phyloP scores from a whole-genome alignment of 2,329 filamentous ascomycete species.

The Neopestalotiopsis rosae region DNA sequence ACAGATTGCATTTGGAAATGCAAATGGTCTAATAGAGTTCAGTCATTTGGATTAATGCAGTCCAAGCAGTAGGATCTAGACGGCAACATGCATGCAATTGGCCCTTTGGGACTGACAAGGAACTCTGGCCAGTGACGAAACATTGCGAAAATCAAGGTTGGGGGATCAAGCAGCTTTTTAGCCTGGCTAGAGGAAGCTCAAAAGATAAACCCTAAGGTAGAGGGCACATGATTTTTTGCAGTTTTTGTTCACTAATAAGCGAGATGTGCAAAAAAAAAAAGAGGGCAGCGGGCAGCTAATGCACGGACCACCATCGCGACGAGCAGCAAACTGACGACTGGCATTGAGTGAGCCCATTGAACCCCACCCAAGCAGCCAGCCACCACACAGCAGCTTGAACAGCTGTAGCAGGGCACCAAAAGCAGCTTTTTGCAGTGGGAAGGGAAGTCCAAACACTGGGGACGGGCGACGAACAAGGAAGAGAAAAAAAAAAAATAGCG shows the following conservation, averaged over 20 bases:
- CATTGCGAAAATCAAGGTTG: constrained; percentile 1
- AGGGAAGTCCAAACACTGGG: neutral
- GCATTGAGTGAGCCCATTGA: too few relatives aligned
- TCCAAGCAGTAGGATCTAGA: neutral
- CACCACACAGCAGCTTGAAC: neutral
- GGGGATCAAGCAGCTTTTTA: neutral
- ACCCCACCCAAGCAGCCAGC: neutral
- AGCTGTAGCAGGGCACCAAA: neutral
- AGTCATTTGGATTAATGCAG: neutral
- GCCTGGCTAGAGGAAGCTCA: neutral
- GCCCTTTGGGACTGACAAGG: too few relatives aligned
- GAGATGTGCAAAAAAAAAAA: constrained; percentile 8
- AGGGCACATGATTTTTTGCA: constrained; percentile 12
- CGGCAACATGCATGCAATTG: neutral
- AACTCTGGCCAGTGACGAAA: neutral
- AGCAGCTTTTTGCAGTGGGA: neutral
- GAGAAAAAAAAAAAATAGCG: constrained; percentile 4
- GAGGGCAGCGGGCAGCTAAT: neutral
- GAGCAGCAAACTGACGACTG: neutral
- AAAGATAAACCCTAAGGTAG: constrained; percentile 10
- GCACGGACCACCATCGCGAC: neutral
- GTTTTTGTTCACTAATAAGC: constrained; percentile 1
- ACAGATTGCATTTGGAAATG: neutral
- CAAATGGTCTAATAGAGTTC: neutral
- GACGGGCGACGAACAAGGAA: neutral